Base-by-base conservation (phyloP, 331 rosid species). In the Malus hybrid region DNA sequence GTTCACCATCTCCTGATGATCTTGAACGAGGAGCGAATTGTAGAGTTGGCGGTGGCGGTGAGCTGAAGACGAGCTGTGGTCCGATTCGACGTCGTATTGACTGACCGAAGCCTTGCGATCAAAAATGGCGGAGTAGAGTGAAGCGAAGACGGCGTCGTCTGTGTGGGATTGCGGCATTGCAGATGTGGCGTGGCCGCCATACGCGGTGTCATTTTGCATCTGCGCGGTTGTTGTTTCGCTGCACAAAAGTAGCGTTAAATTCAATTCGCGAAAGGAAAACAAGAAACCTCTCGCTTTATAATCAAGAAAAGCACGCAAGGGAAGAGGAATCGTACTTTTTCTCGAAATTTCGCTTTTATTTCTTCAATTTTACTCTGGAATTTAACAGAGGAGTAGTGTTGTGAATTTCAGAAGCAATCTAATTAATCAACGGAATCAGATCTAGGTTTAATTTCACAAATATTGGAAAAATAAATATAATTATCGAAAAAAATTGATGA, bases 1-100 rank as follows among this genome's bases (percentile, higher is more conserved):
- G 81, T 93, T 93, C 72, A 93, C 89, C 93, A 91, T 85, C 57
- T 93, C 98, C 80, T 93, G 98, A 77, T 89, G 97, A 54, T 88
- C 90, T 79, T 91, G 96, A 15, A 89, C 78, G 8, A 77, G 76
- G 68, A 84, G 74, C 7, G 97, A 85, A 81, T 82, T 83, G 79
- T 84, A 87, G 44, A 69, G 75, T 34, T 39, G 70, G 77, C 72
- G 57, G 78, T 69, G 44, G 63, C 6, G 73, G 73, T 28, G 39
- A 10, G 66, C 9, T 46, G 70, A 55, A 48, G 70, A 36, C 52
- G 71, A 34, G 52, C 63, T 54, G 10, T 80, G 55, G 46, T 61
- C 31, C 5, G 79, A 69, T 55, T 79, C 79, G 29, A 33, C 70
- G 36, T 60, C 80, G 55, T 80, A 82, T 67, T 74, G 77, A 67